Evolutionary conservation across 177 flowering plant genomes (phyloP).

Genomic region (Vitis hybrid): DNA sequence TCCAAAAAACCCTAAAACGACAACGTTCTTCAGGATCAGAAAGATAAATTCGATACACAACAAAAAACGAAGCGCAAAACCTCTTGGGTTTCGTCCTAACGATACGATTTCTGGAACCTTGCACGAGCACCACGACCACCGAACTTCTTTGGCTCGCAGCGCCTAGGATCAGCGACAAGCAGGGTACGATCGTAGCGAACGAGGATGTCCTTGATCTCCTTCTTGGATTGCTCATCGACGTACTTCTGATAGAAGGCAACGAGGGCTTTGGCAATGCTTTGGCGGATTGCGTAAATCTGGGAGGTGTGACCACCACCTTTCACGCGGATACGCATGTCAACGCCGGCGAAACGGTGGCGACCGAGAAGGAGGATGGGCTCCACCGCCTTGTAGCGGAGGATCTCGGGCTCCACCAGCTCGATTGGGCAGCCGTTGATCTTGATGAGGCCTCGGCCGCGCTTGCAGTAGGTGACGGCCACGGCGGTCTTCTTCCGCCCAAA

Average conservation of each 20-base stretch:
- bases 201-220: conserved; percentile 77
- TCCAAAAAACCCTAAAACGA: too few species aligned
- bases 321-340: conserved; percentile 74
- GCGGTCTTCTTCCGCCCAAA: conserved; percentile 80
- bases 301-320: conserved; percentile 77
- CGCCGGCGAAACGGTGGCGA: conserved; percentile 59
- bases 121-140: conserved; percentile 87
- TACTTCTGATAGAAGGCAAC: conserved; percentile 78
- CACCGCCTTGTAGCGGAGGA: conserved; percentile 65
- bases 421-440: conserved; percentile 73
- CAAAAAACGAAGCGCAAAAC: too few species aligned
- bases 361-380: conserved; percentile 72
- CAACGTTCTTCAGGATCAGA: too few species aligned
- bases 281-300: conserved; percentile 81
- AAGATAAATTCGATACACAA: too few species aligned
- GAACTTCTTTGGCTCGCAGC: conserved; percentile 86
- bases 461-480: conserved; percentile 72
- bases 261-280: conserved; percentile 76
- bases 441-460: conserved; percentile 61
- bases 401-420: conserved; percentile 65
- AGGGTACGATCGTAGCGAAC: conserved; percentile 65
- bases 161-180: conserved; percentile 75
- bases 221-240: conserved; percentile 75
- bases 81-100: conserved; percentile 24
- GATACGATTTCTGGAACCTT: conserved; percentile 81